phyloP scores from a whole-genome alignment of 768 basidiomycete species.

The Antrodiella citrinella region DNA sequence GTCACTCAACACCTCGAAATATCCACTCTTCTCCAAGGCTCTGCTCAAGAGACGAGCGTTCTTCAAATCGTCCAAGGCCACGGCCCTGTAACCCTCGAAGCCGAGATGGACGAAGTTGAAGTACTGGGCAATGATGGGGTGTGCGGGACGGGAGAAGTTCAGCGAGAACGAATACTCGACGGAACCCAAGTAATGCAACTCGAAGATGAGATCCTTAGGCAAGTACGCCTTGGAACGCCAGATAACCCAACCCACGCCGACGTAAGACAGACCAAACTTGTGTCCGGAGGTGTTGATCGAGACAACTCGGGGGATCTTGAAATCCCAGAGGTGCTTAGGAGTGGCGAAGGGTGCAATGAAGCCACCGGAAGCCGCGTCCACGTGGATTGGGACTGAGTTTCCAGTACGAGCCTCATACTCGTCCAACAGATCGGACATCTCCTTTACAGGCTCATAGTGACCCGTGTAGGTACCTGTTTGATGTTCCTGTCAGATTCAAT shows the following conservation, averaged over 20 bases:
- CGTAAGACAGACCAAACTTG: constrained; percentile 51
- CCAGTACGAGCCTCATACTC: constrained; percentile 42
- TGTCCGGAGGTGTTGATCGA: constrained; percentile 53
- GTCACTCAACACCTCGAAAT: constrained; percentile 44
- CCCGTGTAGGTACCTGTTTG: constrained; percentile 39
- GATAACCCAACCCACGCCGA: constrained; percentile 58
- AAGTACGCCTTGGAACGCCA: constrained; percentile 50
- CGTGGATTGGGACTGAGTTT: constrained; percentile 30
- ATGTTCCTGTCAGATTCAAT: constrained; percentile 9
- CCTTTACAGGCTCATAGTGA: constrained; percentile 75
- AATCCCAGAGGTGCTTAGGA: constrained; percentile 51
- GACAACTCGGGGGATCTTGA: constrained; percentile 49
- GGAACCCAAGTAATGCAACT: constrained; percentile 41
- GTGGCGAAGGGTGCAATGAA: constrained; percentile 57
- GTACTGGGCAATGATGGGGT: constrained; percentile 54
- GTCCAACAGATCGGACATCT: constrained; percentile 69
- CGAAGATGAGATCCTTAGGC: constrained; percentile 67
- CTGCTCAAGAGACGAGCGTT: constrained; percentile 62
- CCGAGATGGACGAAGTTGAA: constrained; percentile 59
- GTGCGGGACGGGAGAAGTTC: constrained; percentile 54
- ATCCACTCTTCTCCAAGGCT: constrained; percentile 50
- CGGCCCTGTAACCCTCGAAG: constrained; percentile 41
- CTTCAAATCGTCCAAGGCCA: constrained; percentile 41
- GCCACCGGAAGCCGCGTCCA: constrained; percentile 54
- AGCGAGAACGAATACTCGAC: constrained; percentile 72